Percentiles rank a stretch among this genome's conserved stretches.
phyloP scores from a whole-genome alignment of 1,284 basidiomycete genomes.

The Pascua guehoae region DNA sequence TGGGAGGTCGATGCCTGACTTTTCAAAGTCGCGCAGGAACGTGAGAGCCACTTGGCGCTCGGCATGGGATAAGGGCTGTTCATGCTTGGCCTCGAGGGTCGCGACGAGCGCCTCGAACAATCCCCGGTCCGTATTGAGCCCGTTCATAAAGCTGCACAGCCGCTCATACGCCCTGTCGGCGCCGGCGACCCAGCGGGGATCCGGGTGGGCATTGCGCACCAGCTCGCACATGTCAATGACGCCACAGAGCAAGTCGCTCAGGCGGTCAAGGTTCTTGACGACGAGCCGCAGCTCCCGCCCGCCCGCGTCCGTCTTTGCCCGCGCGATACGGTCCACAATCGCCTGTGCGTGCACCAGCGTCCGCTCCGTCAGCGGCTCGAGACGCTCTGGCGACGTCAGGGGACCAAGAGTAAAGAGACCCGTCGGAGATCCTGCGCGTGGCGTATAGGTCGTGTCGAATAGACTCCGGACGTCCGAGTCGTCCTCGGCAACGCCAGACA shows the following conservation, averaged over 20 bases:
- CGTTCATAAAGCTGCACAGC: constrained; percentile 95
- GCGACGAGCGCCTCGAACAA: constrained; percentile 63
- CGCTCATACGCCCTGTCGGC: constrained; percentile 86
- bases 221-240: constrained; percentile 96
- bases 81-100: constrained; percentile 43
- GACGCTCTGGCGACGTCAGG: constrained; percentile 31
- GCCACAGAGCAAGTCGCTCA: constrained; percentile 91
- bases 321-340: constrained; percentile 51
- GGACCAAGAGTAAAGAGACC: constrained; percentile 45
- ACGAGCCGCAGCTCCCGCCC: constrained; percentile 68
- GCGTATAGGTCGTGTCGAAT: constrained; percentile 13
- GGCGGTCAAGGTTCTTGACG: constrained; percentile 88
- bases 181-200: constrained; percentile 72
- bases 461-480: constrained; percentile 13
- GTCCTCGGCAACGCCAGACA: neutral
- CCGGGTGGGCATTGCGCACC: constrained; percentile 88
- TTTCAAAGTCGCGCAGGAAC: constrained; percentile 95
- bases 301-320: constrained; percentile 33
- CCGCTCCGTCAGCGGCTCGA: constrained; percentile 41
- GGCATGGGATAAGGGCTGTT: constrained; percentile 38
- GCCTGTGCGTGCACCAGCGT: constrained; percentile 40
- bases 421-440: constrained; percentile 15
- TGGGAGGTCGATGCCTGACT: constrained; percentile 89
- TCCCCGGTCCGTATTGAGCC: constrained; percentile 90
- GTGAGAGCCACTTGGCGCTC: constrained; percentile 75